Base-by-base conservation (phyloP, 768 basidiomycete genomes). In the Suillus subluteus region DNA sequence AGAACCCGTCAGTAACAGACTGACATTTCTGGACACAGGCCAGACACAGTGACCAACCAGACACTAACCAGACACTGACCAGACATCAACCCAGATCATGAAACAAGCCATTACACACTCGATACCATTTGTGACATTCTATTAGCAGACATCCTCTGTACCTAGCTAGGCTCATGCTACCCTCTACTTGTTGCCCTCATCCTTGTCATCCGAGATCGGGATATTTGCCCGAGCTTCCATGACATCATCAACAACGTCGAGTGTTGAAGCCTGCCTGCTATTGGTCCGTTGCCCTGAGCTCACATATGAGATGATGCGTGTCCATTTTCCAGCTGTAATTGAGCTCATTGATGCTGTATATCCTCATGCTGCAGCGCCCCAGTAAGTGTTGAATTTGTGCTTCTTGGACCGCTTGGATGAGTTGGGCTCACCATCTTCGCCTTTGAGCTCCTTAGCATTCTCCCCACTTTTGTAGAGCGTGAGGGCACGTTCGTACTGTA, bases 381-480 rank as follows among this genome's bases (percentile, higher is more conserved):
- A 64, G 44, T 38, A 30, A 23, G 54, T 52, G 38, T 64, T 15
- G 26, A 64, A 64, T 26, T 64, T 26, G 38, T 62, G 48, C 37
- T 43, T 40, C 41, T 41, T 21, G 40, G 43, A 44, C 43, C 13
- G 26, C 26, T 62, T 62, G 61, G 43, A 35, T 32, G 30, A 32
- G 38, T 62, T 46, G 37, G n/a, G 30, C 21, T 26, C 48, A 12
- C 16, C 40, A 32, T 46, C 61, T 38, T 38, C 15, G 5, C 3
- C 38, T 21, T 62, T 15, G n/a, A 38, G 35, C 41, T 64, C 64
- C 38, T 64, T 64, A 12, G 48, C 40, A 41, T 43, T 64, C 5
- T 64, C 40, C n/a, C 55, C 54, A 56, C 52, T 56, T 43, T 58
- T 64, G 55, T 64, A 64, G n/a, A 64, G 48, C 21, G 26, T 64